Conservation (phyloP, 306 rosid genomes). For the Prunus armeniaca region DNA sequence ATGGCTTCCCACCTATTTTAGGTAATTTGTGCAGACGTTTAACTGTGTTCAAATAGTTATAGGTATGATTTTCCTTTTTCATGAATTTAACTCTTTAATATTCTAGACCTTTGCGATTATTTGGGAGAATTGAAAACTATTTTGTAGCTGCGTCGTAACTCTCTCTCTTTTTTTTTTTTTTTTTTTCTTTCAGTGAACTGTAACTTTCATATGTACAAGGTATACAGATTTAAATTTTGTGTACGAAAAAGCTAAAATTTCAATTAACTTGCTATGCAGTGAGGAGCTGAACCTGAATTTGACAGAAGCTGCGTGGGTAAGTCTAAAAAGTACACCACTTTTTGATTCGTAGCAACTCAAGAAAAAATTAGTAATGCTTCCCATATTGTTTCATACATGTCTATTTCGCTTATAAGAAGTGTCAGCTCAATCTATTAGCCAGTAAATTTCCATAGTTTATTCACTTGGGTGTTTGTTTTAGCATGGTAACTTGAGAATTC, state of each 20-base stretch:
- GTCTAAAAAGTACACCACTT: slow-evolving; percentile 16
- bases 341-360: neutral
- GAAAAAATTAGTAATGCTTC: neutral
- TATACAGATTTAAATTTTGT: neutral
- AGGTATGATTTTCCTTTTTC: neutral
- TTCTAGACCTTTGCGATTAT: neutral
- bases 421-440: neutral
- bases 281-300: slow-evolving; percentile 90
- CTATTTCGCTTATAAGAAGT: neutral
- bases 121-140: neutral
- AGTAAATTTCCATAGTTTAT: neutral
- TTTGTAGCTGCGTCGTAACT: neutral
- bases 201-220: neutral
- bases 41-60: neutral
- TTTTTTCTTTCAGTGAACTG: neutral
- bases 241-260: slow-evolving; percentile 29
- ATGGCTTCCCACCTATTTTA: slow-evolving; percentile 95
- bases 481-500: neutral
- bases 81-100: neutral
- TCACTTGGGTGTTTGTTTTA: neutral
- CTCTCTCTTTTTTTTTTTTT: accelerated
- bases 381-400: neutral
- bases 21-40: slow-evolving; percentile 39
- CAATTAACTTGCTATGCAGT: slow-evolving; percentile 46
- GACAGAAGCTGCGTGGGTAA: slow-evolving; percentile 97